Percentiles rank a stretch among this genome's conserved stretches.
Conservation (phyloP, 139 green algal species). For the Chlorella sp. region DNA sequence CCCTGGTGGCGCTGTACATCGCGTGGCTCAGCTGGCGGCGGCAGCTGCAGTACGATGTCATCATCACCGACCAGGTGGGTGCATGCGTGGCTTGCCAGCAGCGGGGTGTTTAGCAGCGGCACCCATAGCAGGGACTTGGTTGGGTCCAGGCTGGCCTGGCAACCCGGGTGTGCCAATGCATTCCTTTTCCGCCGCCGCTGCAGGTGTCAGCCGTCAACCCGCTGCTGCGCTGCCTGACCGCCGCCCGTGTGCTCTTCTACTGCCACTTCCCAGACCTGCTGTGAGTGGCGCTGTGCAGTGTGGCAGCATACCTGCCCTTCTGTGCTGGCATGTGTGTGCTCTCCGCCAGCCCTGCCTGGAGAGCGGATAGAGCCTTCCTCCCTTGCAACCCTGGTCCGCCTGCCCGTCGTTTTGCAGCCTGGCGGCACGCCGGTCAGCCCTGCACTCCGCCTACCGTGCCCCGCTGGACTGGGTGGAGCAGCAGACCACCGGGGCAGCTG, state of each 20-base stretch:
- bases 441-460: slow-evolving; percentile 64
- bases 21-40: slow-evolving; percentile 56
- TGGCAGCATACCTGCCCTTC: no score
- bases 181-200: neutral
- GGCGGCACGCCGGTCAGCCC: slow-evolving; percentile 33
- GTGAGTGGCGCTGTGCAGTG: neutral
- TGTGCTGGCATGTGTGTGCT: no score
- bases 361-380: no score
- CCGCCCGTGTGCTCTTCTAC: slow-evolving; percentile 92
- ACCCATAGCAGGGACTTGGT: no score
- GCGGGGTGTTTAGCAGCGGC: no score
- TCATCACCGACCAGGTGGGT: slow-evolving; percentile 84
- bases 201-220: slow-evolving; percentile 80
- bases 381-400: no score
- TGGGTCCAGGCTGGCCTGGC: no score
- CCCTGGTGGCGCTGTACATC: slow-evolving; percentile 73
- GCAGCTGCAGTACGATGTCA: slow-evolving; percentile 72
- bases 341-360: no score
- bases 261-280: slow-evolving; percentile 99
- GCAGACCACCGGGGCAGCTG: slow-evolving; percentile 77
- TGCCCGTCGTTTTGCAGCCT: slow-evolving; percentile 48
- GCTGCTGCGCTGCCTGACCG: slow-evolving; percentile 71
- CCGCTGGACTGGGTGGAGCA: slow-evolving; percentile 92
- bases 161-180: no score
- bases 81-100: neutral